Base-by-base conservation (phyloP, 2,329 filamentous ascomycete species). In the Gaeumannomyces tritici region DNA sequence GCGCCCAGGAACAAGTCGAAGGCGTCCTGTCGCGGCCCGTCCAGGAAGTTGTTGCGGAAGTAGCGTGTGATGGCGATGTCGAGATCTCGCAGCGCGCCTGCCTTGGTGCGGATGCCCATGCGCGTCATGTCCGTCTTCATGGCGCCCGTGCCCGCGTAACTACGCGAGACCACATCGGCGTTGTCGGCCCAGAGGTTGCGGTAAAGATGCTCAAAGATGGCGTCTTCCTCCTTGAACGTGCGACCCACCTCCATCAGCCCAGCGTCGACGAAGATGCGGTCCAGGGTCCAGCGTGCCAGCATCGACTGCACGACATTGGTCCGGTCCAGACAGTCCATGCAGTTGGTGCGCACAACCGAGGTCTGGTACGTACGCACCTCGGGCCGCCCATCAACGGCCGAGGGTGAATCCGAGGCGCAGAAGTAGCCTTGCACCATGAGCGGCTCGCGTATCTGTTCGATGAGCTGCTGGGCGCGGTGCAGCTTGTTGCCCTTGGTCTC, bases 151-250 rank as follows among this genome's bases (percentile, higher is more conserved):
- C 95, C 95, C 1, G 95, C 95, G 75, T 99, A 99, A 0, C 91
- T 88, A 68, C 86, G 89, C 24, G 93, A 96, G 42, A 99, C 93
- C 28, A 96, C 89, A 73, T 99, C 95, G 62, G 96, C 95, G 70
- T 99, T 99, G 76, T 99, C 95, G 33, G 95, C 95, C 95, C 95
- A 99, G 21, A 98, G 82, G 75, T 98, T 98, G 67, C 95, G 91
- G 84, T 98, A 99, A 63, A 98, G 79, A 69, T 89, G 81, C 74
- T 97, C 93, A 72, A 99, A 99, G 1, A 82, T 84, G 15, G 83
- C 78, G 70, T 97, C 91, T 69, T 92, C 89, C 63, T 82, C 79
- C 55, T 87, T 86, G 68, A 95, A 93, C 27, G 83, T 87, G 70
- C 93, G 85, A 62, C 92, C 92, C 29, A 85, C 83, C 61, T 84